These are phyloP conservation scores for Alternaria metachromatica DNA, from an alignment of 2,329 filamentous ascomycete species.

Conservation along the genomic window DNA sequence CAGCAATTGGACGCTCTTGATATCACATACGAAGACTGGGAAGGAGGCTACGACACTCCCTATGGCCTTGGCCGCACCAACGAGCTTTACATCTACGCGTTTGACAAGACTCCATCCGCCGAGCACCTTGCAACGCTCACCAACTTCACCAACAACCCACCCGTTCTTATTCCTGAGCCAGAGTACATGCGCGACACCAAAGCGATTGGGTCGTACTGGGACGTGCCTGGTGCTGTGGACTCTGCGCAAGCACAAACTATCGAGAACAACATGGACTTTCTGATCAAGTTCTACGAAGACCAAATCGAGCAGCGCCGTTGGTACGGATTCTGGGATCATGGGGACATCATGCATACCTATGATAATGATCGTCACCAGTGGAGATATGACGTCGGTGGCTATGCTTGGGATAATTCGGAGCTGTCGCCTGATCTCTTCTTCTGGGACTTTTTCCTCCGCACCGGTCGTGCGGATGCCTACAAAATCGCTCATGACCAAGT, in stretches of 20 bases:
- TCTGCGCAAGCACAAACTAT: conserved; percentile 45
- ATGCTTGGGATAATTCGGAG: conserved; percentile 71
- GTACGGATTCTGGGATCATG: conserved; percentile 70
- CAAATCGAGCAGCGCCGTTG: conserved; percentile 65
- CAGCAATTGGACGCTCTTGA: conserved; percentile 66
- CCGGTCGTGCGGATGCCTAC: conserved; percentile 64
- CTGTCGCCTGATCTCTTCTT: conserved; percentile 68
- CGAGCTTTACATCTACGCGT: conserved; percentile 62
- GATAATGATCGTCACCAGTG: conserved; percentile 65
- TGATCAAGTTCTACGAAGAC: conserved; percentile 62
- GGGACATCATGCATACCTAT: conserved; percentile 69
- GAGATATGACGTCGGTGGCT: conserved; percentile 69
- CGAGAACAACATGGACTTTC: conserved; percentile 62
- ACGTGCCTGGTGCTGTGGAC: conserved; percentile 48
- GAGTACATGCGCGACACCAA: conserved; percentile 60
- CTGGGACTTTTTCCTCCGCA: conserved; percentile 68
- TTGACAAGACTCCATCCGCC: conserved; percentile 60
- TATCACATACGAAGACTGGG: conserved; percentile 70
- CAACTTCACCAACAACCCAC: conserved; percentile 59
- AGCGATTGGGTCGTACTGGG: conserved; percentile 65
- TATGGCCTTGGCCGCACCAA: conserved; percentile 66
- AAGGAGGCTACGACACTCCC: conserved; percentile 62
- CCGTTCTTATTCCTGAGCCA: conserved; percentile 58
- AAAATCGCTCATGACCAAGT: conserved; percentile 65
- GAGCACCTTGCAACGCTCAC: conserved; percentile 56